Evolutionary conservation across 495 filamentous ascomycete species (phyloP), one percentile per base, ranked within the genome.

Genomic region (Podospora didyma): DNA sequence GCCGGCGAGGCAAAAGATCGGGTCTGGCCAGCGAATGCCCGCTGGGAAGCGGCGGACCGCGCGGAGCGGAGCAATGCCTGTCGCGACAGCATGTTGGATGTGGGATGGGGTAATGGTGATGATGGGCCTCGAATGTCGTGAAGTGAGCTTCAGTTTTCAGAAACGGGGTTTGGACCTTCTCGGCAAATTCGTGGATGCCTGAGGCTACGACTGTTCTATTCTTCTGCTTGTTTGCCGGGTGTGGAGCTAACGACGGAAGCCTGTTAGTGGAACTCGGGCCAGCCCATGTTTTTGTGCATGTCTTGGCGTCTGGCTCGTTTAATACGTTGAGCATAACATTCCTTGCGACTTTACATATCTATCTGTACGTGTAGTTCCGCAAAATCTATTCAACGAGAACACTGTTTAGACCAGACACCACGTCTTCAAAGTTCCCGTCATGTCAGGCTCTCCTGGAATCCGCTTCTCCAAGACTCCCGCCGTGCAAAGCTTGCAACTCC

Each of bases 1-100:
- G 82, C 77, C 58, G 89, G 79, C 54, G 82, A 76, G 73, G 94
- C 92, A 76, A 90, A 97, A 70, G 79, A 78, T 65, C 91, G 83
- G 68, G 81, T 67, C 60, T 67, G 63, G 56, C 62, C 58, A 55
- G 72, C 62, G 46, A 75, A 47, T 47, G 70, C 68, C 56, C 72
- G 67, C 66, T 69, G 79, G 60, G 81, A 76, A 73, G 79, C 78
- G 54, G 79, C 77, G 52, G 81, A 69, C 66, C 82, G 80, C 67
- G 77, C 69, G 62, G 81, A 76, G 73, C 80, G 80, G 59, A 79
- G 72, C 68, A 85, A 63, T 61, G 78, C 79, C 75, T 85, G 81
- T 75, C 77, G 74, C 65, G 82, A 82, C 72, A 84, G 66, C 85
- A 88, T 88, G 67, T 82, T 71, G 66, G 50, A 63, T 62, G 61